Evolutionary conservation across 305 asterid genomes (phyloP).

Genomic region (Andrographis paniculata): DNA sequence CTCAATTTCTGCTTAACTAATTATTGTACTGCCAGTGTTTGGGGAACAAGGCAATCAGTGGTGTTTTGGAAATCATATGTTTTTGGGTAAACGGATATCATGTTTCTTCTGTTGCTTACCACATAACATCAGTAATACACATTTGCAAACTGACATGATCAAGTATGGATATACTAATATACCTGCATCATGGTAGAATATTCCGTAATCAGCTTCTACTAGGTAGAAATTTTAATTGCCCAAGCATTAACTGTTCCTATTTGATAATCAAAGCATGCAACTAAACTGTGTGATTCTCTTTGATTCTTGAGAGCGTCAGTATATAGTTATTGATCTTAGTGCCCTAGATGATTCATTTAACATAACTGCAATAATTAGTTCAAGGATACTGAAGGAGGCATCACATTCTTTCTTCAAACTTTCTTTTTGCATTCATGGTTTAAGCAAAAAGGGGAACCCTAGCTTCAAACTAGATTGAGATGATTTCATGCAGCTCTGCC

Average conservation of each 20-base stretch:
- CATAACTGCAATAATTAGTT: no score
- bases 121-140: neutral
- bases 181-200: neutral
- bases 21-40: constrained; percentile 3
- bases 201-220: neutral
- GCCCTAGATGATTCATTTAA: no score
- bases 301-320: neutral
- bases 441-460: neutral
- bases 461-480: constrained; percentile 9
- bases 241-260: neutral
- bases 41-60: constrained; percentile 1
- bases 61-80: constrained; percentile 13
- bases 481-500: neutral
- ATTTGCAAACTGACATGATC: no score
- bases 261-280: constrained; percentile 3
- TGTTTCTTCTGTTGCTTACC: constrained; percentile 3
- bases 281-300: neutral
- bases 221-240: neutral
- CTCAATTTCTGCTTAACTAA: constrained; percentile 12
- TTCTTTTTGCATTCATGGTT: constrained; percentile 2
- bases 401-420: constrained; percentile 4
- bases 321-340: neutral
- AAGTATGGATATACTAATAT: no score
- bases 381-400: no score
- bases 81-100: constrained; percentile 5